Percentiles rank a stretch among this genome's conserved stretches.
phyloP scores from a whole-genome alignment of 768 basidiomycete genomes.

The Pisolithus albus region DNA sequence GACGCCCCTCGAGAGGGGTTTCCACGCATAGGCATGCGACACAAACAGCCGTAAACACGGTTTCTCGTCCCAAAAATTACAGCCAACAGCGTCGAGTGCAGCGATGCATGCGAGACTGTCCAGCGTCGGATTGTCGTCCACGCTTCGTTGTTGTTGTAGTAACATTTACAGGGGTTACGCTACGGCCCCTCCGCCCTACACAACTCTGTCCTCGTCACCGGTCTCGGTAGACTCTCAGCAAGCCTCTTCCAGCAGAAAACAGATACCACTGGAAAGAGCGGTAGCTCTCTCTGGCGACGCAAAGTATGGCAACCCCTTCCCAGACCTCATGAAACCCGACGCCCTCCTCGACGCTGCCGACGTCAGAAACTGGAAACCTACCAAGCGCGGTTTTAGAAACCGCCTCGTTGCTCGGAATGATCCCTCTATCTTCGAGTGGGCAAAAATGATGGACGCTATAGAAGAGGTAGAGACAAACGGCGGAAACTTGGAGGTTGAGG shows the following conservation, averaged over 20 bases:
- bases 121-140: slow-evolving; percentile 6
- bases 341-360: slow-evolving; percentile 57
- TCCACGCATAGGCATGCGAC: slow-evolving; percentile 13
- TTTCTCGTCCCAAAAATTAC: not conserved
- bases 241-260: not conserved
- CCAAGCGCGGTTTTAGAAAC: slow-evolving; percentile 46
- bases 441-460: slow-evolving; percentile 19
- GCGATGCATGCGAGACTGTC: slow-evolving; percentile 23
- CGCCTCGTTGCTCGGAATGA: slow-evolving; percentile 65
- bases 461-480: slow-evolving; percentile 26
- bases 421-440: slow-evolving; percentile 50
- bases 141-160: slow-evolving; percentile 8
- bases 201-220: not conserved
- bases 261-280: slow-evolving; percentile 9
- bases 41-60: slow-evolving; percentile 14
- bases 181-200: too few species aligned
- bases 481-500: slow-evolving; percentile 1
- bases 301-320: slow-evolving; percentile 27
- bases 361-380: slow-evolving; percentile 46
- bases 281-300: not conserved
- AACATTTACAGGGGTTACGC: not conserved
- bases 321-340: slow-evolving; percentile 59
- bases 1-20: not conserved
- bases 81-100: not conserved
- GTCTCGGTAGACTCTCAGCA: not conserved